A percentile compares a stretch with the other conserved stretches of the same genome.
These are phyloP conservation scores for Candida dajiaensis DNA, from an alignment of 805 yeast genomes.

Conservation along the genomic window DNA sequence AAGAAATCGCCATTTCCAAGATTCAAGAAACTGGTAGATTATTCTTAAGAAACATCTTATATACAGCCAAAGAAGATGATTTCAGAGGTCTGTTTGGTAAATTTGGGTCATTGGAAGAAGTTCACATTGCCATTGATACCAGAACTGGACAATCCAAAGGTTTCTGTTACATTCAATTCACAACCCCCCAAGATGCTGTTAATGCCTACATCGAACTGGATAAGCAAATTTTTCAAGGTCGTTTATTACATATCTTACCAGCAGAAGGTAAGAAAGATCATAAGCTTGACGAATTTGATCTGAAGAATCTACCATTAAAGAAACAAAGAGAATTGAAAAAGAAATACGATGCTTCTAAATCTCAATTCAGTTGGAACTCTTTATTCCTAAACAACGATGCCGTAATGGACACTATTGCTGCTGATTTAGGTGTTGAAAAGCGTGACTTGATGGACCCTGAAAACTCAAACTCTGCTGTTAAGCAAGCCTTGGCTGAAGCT, in stretches of 20 bases:
- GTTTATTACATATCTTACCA: slow-evolving; percentile 83
- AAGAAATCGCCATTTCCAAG: slow-evolving; percentile 42
- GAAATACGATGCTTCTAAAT: slow-evolving; percentile 77
- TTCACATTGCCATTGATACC: slow-evolving; percentile 87
- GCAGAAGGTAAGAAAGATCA: slow-evolving; percentile 80
- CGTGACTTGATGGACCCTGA: slow-evolving; percentile 84
- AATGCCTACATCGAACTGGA: slow-evolving; percentile 70
- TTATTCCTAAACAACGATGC: slow-evolving; percentile 88
- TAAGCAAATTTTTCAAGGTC: slow-evolving; percentile 89
- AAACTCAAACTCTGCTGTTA: slow-evolving; percentile 82
- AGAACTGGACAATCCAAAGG: slow-evolving; percentile 91
- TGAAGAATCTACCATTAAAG: slow-evolving; percentile 86
- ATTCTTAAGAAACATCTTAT: slow-evolving; percentile 81
- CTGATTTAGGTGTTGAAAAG: slow-evolving; percentile 75
- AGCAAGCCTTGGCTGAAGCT: slow-evolving; percentile 96
- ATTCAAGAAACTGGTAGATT: slow-evolving; percentile 71
- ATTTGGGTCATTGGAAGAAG: slow-evolving; percentile 78
- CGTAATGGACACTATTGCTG: slow-evolving; percentile 83
- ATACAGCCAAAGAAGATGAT: slow-evolving; percentile 75
- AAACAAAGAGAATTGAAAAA: slow-evolving; percentile 82
- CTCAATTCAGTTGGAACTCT: slow-evolving; percentile 93
- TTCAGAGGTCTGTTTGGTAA: slow-evolving; percentile 55
- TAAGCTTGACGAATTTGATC: slow-evolving; percentile 81
- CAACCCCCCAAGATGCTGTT: slow-evolving; percentile 65
- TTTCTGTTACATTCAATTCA: slow-evolving; percentile 77